Percentiles rank a stretch among this genome's conserved stretches.
phyloP scores from a whole-genome alignment of 441 rosid genomes.

The Gossypium aridum region DNA sequence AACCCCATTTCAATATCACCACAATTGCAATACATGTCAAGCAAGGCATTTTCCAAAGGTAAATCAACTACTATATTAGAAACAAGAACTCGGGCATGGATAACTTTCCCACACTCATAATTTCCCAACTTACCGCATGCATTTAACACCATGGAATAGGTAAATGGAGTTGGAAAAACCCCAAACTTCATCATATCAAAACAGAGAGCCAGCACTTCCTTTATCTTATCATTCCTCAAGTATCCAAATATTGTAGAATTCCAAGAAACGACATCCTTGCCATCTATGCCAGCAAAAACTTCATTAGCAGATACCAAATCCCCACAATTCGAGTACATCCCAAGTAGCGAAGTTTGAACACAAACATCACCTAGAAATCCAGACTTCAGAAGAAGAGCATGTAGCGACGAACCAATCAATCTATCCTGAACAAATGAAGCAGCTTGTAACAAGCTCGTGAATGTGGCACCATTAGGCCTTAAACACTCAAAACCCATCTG shows the following conservation, averaged over 20 bases:
- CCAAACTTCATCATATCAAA: slow-evolving; percentile 45
- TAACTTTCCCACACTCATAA: slow-evolving; percentile 33
- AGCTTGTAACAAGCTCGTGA: slow-evolving; percentile 66
- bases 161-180: slow-evolving; percentile 52
- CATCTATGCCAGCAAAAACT: slow-evolving; percentile 37
- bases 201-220: slow-evolving; percentile 43
- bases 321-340: slow-evolving; percentile 63
- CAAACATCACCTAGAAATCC: slow-evolving; percentile 42
- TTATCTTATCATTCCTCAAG: slow-evolving; percentile 51
- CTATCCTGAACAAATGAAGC: slow-evolving; percentile 43
- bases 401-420: slow-evolving; percentile 45
- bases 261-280: slow-evolving; percentile 70
- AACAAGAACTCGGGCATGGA: slow-evolving; percentile 51
- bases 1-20: slow-evolving; percentile 39
- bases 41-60: slow-evolving; percentile 70
- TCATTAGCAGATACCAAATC: slow-evolving; percentile 53
- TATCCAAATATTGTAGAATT: slow-evolving; percentile 63
- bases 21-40: slow-evolving; percentile 78
- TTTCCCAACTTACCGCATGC: slow-evolving; percentile 56
- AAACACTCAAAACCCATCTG: slow-evolving; percentile 40
- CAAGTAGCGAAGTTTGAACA: slow-evolving; percentile 70
- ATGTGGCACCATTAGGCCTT: slow-evolving; percentile 59
- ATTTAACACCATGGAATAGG: slow-evolving; percentile 64
- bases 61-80: slow-evolving; percentile 39
- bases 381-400: slow-evolving; percentile 41